Base-by-base conservation (phyloP, 805 yeast genomes). In the Candida qinlingensis region DNA sequence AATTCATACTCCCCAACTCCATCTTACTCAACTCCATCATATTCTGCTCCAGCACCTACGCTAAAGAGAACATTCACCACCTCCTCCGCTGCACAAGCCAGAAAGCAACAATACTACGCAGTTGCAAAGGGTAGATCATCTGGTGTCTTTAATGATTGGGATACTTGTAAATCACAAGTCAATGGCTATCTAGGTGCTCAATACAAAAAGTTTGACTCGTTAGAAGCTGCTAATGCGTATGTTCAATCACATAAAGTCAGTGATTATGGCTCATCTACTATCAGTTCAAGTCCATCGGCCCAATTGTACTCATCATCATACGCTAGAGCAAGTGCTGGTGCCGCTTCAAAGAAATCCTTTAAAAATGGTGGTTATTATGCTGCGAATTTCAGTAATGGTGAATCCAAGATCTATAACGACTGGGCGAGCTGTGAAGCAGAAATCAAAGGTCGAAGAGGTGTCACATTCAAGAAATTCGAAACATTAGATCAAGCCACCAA, bases 101-200 rank as follows among this genome's bases (percentile, higher is more conserved):
- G 45, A 31, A 49, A 43, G 19, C 25, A 11, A 7, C 19, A 34
- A 7, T 76, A 55, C 54, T 82, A 82, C 52, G 87, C 85, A 0
- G 87, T 82, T 1, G 69, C 66, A 9, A 66, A 64, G 6, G 87
- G 88, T 2, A 66, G 78, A 12, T 48, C 48, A 1, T 58, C 66
- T 1, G 96, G 96, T 0, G 68, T 88, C 1, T 88, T 67, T 61
- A 55, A 47, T 6, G 64, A 62, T 28, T 89, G 97, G 97, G 59
- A 61, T 2, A 77, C 73, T 3, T 80, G 85, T 51, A 67, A 74
- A 46, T 48, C 54, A 0, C 76, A 79, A 41, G 84, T 81, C 0
- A 56, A 57, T 6, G 87, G 90, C 1, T 42, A n/a, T n/a, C 29
- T 26, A 7, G 54, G 54, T 47, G 55, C 59, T 50, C 64, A 26